Evolutionary conservation across 2,329 filamentous ascomycete genomes (phyloP).

Genomic region (Cordyceps javanica): DNA sequence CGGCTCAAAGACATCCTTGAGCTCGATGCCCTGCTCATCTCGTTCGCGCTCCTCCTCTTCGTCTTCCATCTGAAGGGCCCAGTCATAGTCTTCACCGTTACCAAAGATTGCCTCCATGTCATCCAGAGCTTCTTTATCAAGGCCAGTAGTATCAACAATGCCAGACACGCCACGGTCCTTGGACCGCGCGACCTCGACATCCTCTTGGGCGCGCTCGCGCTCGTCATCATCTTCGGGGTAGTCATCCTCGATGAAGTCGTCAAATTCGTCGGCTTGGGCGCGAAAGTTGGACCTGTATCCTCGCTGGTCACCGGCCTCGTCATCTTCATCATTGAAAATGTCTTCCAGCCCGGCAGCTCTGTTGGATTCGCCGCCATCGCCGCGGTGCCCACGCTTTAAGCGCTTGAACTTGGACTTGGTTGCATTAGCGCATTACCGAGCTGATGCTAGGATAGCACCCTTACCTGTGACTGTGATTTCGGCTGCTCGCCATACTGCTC

Average conservation of each 20-base stretch:
- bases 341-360: constrained; percentile 73
- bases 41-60: constrained; percentile 73
- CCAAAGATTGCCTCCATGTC: constrained; percentile 97
- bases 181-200: constrained; percentile 81
- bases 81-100: constrained; percentile 91
- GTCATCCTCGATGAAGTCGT: constrained; percentile 96
- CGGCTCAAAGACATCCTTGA: constrained; percentile 97
- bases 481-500: constrained; percentile 63
- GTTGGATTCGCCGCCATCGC: constrained; percentile 59
- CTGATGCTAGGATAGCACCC: constrained; percentile 18
- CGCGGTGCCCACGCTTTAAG: constrained; percentile 83
- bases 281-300: constrained; percentile 50
- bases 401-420: constrained; percentile 85
- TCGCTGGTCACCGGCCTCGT: constrained; percentile 56
- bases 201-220: constrained; percentile 68
- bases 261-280: constrained; percentile 70
- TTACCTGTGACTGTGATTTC: constrained; percentile 63
- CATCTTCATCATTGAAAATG: constrained; percentile 95
- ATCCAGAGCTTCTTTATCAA: constrained; percentile 88
- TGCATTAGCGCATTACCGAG: constrained; percentile 17
- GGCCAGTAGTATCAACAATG: constrained; percentile 71
- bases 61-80: constrained; percentile 84
- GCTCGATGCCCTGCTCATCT: constrained; percentile 77
- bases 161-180: constrained; percentile 62
- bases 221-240: constrained; percentile 83